Evolutionary conservation across 2,329 filamentous ascomycete genomes (phyloP).

Genomic region (Decorospora gaudefroyi): DNA sequence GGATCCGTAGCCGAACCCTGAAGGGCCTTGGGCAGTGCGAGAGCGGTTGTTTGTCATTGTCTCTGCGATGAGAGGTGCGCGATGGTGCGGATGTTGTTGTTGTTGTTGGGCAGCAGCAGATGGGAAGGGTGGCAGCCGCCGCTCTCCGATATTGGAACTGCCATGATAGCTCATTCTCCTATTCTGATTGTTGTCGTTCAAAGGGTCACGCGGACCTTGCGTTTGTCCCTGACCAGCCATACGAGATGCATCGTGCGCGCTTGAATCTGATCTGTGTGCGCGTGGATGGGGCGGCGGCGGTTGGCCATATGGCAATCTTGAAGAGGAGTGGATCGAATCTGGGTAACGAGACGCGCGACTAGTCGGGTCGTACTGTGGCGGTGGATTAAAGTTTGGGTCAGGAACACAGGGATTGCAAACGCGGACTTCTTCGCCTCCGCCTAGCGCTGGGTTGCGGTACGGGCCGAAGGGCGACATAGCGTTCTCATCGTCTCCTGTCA

Average conservation of each 20-base stretch:
- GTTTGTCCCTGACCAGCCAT: conserved; percentile 24
- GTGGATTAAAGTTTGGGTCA: conserved; percentile 66
- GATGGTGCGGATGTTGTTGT: conserved; percentile 16
- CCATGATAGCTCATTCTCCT: conserved; percentile 35
- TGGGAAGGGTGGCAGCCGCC: conserved; percentile 33
- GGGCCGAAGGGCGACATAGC: conserved; percentile 36
- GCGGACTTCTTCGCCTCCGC: conserved; percentile 69
- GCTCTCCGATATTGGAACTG: conserved; percentile 27
- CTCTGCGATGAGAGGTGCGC: conserved; percentile 18
- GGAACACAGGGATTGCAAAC: conserved; percentile 75
- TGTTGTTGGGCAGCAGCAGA: conserved; percentile 16
- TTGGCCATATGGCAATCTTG: conserved; percentile 14
- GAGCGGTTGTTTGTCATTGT: conserved; percentile 8
- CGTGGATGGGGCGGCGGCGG: conserved; percentile 23
- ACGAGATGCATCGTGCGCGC: conserved; percentile 26
- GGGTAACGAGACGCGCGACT: conserved; percentile 5
- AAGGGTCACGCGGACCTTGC: conserved; percentile 25
- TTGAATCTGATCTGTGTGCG: conserved; percentile 28
- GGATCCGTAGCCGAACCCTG: conserved; percentile 15
- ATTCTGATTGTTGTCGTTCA: conserved; percentile 23
- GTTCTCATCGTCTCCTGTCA: conserved; percentile 49
- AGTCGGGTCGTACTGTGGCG: conserved; percentile 53
- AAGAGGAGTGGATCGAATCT: conserved; percentile 8
- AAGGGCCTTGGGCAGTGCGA: conserved; percentile 10
- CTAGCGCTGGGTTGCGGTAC: conserved; percentile 56